Percentiles rank a stretch among this genome's conserved stretches.
These are phyloP conservation scores for Prunus yedoensis DNA, from an alignment of 331 rosid species.

Conservation along the genomic window DNA sequence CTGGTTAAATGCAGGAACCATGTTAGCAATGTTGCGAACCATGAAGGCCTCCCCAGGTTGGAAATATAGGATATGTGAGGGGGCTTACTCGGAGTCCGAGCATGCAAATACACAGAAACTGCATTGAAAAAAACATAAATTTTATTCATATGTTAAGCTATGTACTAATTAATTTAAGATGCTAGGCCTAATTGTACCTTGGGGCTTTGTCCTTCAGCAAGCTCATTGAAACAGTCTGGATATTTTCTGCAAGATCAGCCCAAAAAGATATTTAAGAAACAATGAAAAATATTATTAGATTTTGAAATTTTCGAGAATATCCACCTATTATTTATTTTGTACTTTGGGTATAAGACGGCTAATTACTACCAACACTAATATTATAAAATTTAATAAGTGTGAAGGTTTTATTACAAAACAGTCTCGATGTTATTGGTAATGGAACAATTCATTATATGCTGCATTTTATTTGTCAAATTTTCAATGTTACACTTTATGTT, in stretches of 20 bases:
- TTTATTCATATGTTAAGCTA: neutral
- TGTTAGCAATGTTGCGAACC: conserved; percentile 65
- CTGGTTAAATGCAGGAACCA: conserved; percentile 64
- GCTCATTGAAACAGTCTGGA: neutral
- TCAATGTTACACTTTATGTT: no score
- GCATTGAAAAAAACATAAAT: neutral
- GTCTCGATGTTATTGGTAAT: no score
- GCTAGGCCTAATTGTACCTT: neutral
- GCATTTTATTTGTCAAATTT: no score
- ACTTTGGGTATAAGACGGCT: no score
- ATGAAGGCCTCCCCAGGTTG: conserved; percentile 66
- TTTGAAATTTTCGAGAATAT: neutral
- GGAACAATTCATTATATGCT: no score
- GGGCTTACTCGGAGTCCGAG: conserved; percentile 77
- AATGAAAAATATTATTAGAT: neutral
- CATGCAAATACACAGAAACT: conserved; percentile 76
- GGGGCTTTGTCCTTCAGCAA: conserved; percentile 12
- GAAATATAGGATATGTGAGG: conserved; percentile 40
- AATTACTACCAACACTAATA: no score
- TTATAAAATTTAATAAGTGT: no score
- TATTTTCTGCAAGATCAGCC: conserved; percentile 1
- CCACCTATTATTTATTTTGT: no score
- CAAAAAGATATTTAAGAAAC: neutral
- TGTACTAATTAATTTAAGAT: no score
- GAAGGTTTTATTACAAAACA: no score